Base-by-base conservation (phyloP, 140 eudicot genomes). In the Anethum foeniculum region DNA sequence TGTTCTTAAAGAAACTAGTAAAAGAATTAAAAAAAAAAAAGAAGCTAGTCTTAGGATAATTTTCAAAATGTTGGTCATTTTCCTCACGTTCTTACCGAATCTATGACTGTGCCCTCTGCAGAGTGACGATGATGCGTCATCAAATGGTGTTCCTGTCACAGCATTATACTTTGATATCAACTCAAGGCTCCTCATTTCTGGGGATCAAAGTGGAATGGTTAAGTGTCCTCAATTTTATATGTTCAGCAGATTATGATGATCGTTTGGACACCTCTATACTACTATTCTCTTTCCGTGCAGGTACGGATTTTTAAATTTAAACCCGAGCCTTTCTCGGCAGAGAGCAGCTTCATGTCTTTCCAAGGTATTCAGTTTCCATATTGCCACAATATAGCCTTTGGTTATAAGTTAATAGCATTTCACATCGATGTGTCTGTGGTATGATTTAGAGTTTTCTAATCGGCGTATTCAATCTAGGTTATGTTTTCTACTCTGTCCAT, bases 191-290 rank as follows among this genome's bases (percentile, higher is more conserved):
- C 97, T 95, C 51, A 75, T 95, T 82, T 90, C 99, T 82, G 97
- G 99, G 82, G 99, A 95, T 85, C 94, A 92, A 89, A 88, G 84
- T 87, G 99, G 99, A 84, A 90, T 75, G 73, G 97, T 95, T 78
- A 86, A 82, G 49, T 79, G 19, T 36, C 79, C 81, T 18, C 73
- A 58, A 54, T 80, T 82, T 7, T 41, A 52, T 58, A 60, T 19
- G 0, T 67, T 75, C 58, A 65, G 76, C 38, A 71, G 51, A 64
- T n/a, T 9, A 27, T 28, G 47, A 18, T 46, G 14, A 44, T 46
- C 28, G 16, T 46, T 79, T 19, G 72, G 58, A 38, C 27, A 25
- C 32, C 67, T 30, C 48, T 58, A 34, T 68, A 51, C 62, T 10
- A 21, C 15, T 69, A 34, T 73, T 49, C 1, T 48, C 49, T 47